Percentiles rank a stretch among this genome's conserved stretches.
Conservation (phyloP, 768 basidiomycete genomes). For the Gloeophyllum trabeum region DNA sequence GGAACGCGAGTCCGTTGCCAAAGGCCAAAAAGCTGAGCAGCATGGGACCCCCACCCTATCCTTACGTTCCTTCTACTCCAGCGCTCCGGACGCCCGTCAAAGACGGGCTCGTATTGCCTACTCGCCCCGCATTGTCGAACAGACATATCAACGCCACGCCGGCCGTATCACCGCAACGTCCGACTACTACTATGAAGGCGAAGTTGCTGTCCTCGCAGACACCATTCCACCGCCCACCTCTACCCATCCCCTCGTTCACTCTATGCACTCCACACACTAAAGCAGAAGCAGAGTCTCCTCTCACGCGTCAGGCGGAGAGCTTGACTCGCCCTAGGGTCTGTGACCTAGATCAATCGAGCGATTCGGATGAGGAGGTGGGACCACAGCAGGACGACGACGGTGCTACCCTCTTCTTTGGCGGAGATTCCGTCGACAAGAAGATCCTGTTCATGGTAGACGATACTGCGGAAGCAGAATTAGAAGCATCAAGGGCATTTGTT, state of each 20-base stretch:
- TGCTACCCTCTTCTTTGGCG: conserved; percentile 7
- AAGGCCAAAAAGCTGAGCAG: not conserved
- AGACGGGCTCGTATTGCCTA: not conserved
- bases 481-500: conserved; percentile 64
- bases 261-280: conserved; percentile 38
- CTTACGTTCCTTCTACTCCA: not conserved
- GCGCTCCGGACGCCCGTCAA: not conserved
- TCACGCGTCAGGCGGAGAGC: conserved; percentile 50
- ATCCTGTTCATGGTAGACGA: conserved; percentile 1
- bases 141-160: not conserved
- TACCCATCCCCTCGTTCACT: conserved; percentile 39
- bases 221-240: conserved; percentile 38
- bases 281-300: conserved; percentile 36
- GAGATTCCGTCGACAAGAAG: conserved; percentile 12
- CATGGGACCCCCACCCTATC: not conserved
- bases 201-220: not conserved
- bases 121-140: not conserved
- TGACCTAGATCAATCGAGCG: conserved; percentile 38
- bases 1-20: not conserved
- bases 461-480: conserved; percentile 31
- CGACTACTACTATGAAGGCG: not conserved
- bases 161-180: not conserved
- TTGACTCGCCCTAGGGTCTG: conserved; percentile 49
- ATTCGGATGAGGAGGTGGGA: conserved; percentile 34
- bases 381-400: conserved; percentile 25